Percentiles rank a stretch among this genome's conserved stretches.
Evolutionary conservation across 345 rosid species (phyloP).

Genomic region (Salix arbutifolia): DNA sequence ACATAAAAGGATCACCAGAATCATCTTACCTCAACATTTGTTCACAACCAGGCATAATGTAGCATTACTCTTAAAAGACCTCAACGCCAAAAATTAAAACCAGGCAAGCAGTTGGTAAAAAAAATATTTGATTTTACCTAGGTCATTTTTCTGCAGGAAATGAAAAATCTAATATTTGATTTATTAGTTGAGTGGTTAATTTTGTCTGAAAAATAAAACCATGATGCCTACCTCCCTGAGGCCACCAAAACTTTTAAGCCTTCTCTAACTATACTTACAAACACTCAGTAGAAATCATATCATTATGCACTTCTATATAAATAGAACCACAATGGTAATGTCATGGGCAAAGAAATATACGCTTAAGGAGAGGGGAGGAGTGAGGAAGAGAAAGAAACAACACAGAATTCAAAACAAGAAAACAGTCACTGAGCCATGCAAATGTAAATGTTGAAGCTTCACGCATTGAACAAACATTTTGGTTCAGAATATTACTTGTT

Average conservation of each 20-base stretch:
- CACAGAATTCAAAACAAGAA: too few relatives aligned
- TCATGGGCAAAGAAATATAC: too few relatives aligned
- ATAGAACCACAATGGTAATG: too few relatives aligned
- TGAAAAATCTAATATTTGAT: background rate
- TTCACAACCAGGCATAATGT: conserved; percentile 1
- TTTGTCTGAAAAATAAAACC: background rate
- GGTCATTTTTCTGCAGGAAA: background rate
- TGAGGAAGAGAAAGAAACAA: too few relatives aligned
- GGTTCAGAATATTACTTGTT: background rate
- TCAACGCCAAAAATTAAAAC: background rate
- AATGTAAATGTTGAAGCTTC: background rate
- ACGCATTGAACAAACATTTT: background rate
- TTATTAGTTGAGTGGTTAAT: background rate
- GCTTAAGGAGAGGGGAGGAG: too few relatives aligned
- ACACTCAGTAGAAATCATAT: too few relatives aligned
- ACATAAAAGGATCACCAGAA: conserved; percentile 7
- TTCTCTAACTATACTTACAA: background rate
- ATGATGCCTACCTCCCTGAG: background rate
- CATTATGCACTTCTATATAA: too few relatives aligned
- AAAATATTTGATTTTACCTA: background rate
- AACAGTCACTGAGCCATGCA: background rate
- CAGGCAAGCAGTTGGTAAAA: background rate
- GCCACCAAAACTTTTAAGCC: background rate
- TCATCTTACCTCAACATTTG: conserved; percentile 6
- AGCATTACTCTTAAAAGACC: conserved; percentile 1